A percentile compares a stretch with the other conserved stretches of the same genome.
Evolutionary conservation across 257 asterid genomes (phyloP).

Genomic region (Fraxinus pennsylvanica): DNA sequence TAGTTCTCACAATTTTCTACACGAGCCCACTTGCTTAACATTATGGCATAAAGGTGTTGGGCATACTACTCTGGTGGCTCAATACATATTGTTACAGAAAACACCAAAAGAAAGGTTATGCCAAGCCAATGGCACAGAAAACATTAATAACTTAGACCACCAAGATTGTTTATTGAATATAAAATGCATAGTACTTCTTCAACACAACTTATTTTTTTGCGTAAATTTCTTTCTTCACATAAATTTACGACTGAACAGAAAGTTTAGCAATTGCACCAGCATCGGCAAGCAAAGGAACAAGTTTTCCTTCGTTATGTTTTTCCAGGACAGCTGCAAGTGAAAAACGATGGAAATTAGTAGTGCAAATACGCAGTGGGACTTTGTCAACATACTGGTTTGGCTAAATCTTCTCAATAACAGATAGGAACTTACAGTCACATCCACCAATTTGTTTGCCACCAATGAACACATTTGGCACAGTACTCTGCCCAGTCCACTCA

Average conservation of each 20-base stretch:
- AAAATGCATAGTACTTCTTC: not conserved
- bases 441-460: conserved; percentile 87
- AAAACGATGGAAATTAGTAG: not conserved
- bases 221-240: not conserved
- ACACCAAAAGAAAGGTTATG: not conserved
- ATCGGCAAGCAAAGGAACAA: conserved; percentile 59
- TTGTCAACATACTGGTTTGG: not conserved
- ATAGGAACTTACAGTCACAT: conserved; percentile 57
- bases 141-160: not conserved
- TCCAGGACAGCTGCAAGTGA: conserved; percentile 50
- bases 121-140: not conserved
- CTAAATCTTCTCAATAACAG: not conserved
- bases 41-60: too few relatives aligned
- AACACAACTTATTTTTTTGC: not conserved
- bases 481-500: conserved; percentile 83
- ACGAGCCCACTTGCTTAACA: too few relatives aligned
- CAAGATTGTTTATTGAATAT: not conserved
- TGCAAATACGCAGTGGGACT: not conserved
- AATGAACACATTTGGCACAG: conserved; percentile 82
- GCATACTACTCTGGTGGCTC: not conserved
- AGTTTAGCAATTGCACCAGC: conserved; percentile 58
- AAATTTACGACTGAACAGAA: conserved; percentile 31
- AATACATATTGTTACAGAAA: not conserved
- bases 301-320: conserved; percentile 59
- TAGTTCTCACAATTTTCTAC: too few relatives aligned